phyloP scores from a whole-genome alignment of 169 alveolate species.

The Hammondia hammondi region DNA sequence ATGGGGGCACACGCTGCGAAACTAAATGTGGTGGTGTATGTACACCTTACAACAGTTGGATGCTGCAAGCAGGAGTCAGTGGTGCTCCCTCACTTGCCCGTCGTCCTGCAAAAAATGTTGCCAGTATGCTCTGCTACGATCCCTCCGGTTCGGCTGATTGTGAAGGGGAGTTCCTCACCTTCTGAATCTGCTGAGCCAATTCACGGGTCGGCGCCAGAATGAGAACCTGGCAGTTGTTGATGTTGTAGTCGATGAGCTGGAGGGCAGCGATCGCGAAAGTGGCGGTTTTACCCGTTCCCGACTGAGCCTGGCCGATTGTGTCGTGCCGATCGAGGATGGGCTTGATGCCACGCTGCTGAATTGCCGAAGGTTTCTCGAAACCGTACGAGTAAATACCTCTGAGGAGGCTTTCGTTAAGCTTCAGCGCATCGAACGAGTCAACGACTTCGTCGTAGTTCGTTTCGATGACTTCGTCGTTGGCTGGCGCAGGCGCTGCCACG shows the following conservation, averaged over 20 bases:
- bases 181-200: slow-evolving; percentile 96
- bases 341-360: slow-evolving; percentile 97
- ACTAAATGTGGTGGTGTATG: no score
- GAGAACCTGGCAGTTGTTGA: slow-evolving; percentile 93
- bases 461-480: slow-evolving; percentile 79
- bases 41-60: no score
- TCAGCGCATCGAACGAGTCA: slow-evolving; percentile 95
- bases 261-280: slow-evolving; percentile 97
- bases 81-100: no score
- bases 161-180: slow-evolving; percentile 78
- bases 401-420: slow-evolving; percentile 92
- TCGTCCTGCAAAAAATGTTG: no score
- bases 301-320: slow-evolving; percentile 98
- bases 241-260: slow-evolving; percentile 89
- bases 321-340: slow-evolving; percentile 98
- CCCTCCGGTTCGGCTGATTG: no score
- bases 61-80: no score
- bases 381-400: slow-evolving; percentile 98
- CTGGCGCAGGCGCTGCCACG: slow-evolving; percentile 29
- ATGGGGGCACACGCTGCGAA: no score
- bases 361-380: slow-evolving; percentile 99
- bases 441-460: slow-evolving; percentile 95
- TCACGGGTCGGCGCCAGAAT: slow-evolving; percentile 99
- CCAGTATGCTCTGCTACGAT: no score
- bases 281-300: slow-evolving; percentile 99